Conservation (phyloP, 345 rosid genomes). For the Punica granatum region DNA sequence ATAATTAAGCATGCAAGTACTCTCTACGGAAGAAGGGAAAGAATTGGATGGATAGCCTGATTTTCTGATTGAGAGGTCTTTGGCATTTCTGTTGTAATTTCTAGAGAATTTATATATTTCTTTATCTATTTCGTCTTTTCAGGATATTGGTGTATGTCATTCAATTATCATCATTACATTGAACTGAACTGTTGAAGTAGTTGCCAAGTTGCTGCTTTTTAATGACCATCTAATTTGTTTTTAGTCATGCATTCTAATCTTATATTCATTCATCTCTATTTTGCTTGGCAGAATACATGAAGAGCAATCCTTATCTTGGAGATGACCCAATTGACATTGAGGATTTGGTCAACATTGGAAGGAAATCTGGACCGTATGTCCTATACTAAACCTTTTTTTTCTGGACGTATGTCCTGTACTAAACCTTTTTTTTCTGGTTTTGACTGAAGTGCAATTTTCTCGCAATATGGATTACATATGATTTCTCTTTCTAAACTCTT, state of each 20-base stretch:
- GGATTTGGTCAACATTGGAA: constrained; percentile 83
- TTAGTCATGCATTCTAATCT: background rate
- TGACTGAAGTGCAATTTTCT: background rate
- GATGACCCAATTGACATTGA: constrained; percentile 92
- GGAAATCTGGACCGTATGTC: constrained; percentile 67
- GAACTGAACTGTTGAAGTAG: background rate
- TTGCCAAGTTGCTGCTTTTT: background rate
- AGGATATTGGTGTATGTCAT: background rate
- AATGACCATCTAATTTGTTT: background rate
- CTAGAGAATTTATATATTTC: background rate
- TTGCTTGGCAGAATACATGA: constrained; percentile 50
- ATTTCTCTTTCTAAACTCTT: background rate
- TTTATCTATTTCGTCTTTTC: background rate
- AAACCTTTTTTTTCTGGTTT: constrained; percentile 13
- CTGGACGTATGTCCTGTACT: constrained; percentile 49
- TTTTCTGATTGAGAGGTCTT: background rate
- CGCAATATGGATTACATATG: background rate
- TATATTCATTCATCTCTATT: constrained; percentile 6
- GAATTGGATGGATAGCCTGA: background rate
- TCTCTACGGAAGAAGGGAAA: background rate
- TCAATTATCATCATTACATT: background rate
- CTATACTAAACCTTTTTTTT: constrained; percentile 11
- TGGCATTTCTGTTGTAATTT: background rate
- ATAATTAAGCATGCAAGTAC: background rate
- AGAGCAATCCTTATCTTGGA: constrained; percentile 62